Evolutionary conservation across 2,329 filamentous ascomycete species (phyloP), one percentile per base, ranked within the genome.

Genomic region (Aspergillus awamori): DNA sequence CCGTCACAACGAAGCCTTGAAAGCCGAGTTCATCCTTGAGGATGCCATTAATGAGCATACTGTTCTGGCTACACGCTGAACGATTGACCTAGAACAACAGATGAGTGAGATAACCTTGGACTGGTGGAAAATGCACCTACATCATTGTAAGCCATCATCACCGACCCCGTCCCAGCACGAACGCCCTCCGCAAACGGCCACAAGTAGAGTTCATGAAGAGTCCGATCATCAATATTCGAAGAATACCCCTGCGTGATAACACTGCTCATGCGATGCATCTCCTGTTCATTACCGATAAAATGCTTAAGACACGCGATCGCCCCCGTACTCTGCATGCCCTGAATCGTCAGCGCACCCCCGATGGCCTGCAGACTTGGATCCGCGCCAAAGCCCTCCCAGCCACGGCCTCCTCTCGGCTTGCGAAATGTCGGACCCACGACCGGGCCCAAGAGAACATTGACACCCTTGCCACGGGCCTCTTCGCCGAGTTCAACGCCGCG

Each of bases 1-100:
- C 89, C 0, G 86, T 87, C 79, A 91, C 86, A 24, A 91, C 85
- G 66, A 78, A 87, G 69, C 89, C 89, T 66, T 91, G 88, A 66
- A 92, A 92, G 0, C 87, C 88, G 53, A 92, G 80, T 74, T 92
- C 89, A 49, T 89, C 88, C 68, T 92, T 92, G 8, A 92, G 78
- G 3, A 92, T 79, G 0, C 86, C 87, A 65, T 91, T 92, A 57
- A 90, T 80, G 13, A 88, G 76, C 70, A 88, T 88, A 63, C 86
- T 87, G 70, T 92, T 92, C 62, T 89, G 86, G 60, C 86, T 90
- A 5, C 83, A 82, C 15, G 88, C 86, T 0, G 86, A 88, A 54
- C 87, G 86, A 69, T 91, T 90, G 59, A 90, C 81, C 80, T 86
- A 22, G 1, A 8, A 2, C 2, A 24, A 26, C 1, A 33, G 0